Percentiles rank a stretch among this genome's conserved stretches.
These are phyloP conservation scores for Allodekkera sacchari DNA, from an alignment of 805 yeast species.

Conservation along the genomic window DNA sequence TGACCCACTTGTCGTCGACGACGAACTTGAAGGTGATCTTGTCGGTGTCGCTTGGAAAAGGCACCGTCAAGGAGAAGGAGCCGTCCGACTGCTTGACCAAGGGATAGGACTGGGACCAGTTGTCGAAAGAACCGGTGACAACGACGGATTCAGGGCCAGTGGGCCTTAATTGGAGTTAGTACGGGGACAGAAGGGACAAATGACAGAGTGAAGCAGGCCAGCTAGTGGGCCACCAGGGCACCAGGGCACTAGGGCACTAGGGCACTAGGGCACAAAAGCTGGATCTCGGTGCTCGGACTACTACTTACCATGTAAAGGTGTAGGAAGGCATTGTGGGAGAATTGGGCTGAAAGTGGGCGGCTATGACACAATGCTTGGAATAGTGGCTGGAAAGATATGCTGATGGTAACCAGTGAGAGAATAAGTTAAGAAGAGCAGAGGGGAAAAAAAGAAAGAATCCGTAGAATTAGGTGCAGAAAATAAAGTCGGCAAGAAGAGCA, in stretches of 20 bases:
- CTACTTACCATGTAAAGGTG: conserved; percentile 20
- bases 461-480: not conserved
- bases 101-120: conserved; percentile 44
- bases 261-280: too few relatives aligned
- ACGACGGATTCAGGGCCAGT: conserved; percentile 33
- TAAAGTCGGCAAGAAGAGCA: too few relatives aligned
- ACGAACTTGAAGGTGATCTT: conserved; percentile 43
- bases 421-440: too few relatives aligned
- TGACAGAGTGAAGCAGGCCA: conserved; percentile 1
- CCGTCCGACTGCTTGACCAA: conserved; percentile 37
- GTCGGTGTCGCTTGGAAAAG: conserved; percentile 17
- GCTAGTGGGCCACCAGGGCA: too few relatives aligned
- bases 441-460: not conserved
- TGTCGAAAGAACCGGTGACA: conserved; percentile 54
- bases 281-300: too few relatives aligned
- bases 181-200: not conserved
- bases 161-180: conserved; percentile 17
- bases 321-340: conserved; percentile 15
- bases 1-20: conserved; percentile 47
- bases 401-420: too few relatives aligned
- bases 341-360: too few relatives aligned
- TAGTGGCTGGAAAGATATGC: too few relatives aligned
- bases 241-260: too few relatives aligned
- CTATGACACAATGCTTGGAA: too few relatives aligned
- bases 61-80: conserved; percentile 23